Evolutionary conservation across 2,329 filamentous ascomycete genomes (phyloP), one percentile per base, ranked within the genome.

Genomic region (Colletotrichum tamarilloi): DNA sequence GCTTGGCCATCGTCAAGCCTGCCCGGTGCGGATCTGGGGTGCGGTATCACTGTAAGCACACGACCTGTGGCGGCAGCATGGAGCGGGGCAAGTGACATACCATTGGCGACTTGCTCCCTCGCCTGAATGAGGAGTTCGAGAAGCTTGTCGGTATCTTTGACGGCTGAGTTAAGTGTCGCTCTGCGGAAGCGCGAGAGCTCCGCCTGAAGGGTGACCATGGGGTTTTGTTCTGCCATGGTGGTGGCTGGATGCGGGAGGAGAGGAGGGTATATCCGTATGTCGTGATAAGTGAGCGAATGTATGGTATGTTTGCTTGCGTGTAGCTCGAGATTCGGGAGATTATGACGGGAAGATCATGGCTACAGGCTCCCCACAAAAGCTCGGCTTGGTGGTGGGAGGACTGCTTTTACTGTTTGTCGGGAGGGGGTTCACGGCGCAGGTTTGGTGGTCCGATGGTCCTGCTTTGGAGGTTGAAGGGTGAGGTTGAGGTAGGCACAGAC

Each of bases 131-230:
- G 90, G 70, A 94, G 84, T 75, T 95, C 90, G 77, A 99, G 95
- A 52, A 95, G 93, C 73, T 90, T 89, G 80, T 98, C 95, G 22
- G 97, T 93, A 87, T 97, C 92, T 42, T 91, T 85, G 71, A 97
- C 91, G 52, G 92, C 92, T 68, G 92, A 90, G 4, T 89, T 89
- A 57, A 95, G 89, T 38, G 92, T 90, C 75, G 89, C 91, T 80
- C 89, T 91, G 78, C 90, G 90, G 73, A 97, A 90, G 78, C 91
- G 90, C 76, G 91, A 89, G 76, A 97, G 90, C 80, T 97, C 94
- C 77, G 91, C 91, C 81, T 93, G 89, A 76, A 98, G 83, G 35
- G 84, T 82, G 68, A 84, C 82, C 78, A 90, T 87, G 28, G 86
- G 85, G 79, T 85, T 87, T 63, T 79, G 76, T 74, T 80, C 81